phyloP scores from a whole-genome alignment of 192 early-diverging fungal species.

The Backusella circina region DNA sequence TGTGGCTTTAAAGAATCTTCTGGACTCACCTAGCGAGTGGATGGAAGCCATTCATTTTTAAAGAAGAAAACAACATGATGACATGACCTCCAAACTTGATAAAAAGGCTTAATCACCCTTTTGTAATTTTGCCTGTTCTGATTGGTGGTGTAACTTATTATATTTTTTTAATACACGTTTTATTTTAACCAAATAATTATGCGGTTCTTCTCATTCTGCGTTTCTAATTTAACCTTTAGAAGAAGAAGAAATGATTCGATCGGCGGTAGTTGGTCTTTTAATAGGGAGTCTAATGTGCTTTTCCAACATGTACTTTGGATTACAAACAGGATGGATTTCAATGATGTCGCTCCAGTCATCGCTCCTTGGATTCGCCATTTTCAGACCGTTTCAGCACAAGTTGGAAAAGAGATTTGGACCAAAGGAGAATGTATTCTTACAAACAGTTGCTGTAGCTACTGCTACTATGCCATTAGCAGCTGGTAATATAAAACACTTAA shows the following conservation, averaged over 20 bases:
- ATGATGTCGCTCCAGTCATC: constrained; percentile 78
- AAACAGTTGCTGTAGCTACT: constrained; percentile 84
- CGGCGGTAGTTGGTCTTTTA: constrained; percentile 56
- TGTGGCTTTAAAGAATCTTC: too few relatives aligned
- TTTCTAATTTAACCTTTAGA: background rate
- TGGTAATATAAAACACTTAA: constrained; percentile 13
- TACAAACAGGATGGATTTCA: constrained; percentile 78
- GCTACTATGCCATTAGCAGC: constrained; percentile 84
- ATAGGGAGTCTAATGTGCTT: constrained; percentile 72
- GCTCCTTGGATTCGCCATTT: constrained; percentile 75
- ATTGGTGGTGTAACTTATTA: background rate
- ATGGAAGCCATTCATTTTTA: too few relatives aligned
- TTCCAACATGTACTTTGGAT: constrained; percentile 87
- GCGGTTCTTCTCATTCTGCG: background rate
- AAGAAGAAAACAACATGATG: too few relatives aligned
- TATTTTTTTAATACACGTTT: background rate
- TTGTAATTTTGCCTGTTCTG: background rate
- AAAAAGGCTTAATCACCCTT: background rate
- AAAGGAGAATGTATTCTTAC: constrained; percentile 81
- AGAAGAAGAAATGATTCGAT: constrained; percentile 28
- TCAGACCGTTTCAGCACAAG: constrained; percentile 52
- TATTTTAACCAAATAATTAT: background rate
- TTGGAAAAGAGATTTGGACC: constrained; percentile 60
- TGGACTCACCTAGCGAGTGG: too few relatives aligned
- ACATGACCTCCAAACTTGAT: background rate